Base-by-base conservation (phyloP, 257 asterid species). In the Ballota nigra region DNA sequence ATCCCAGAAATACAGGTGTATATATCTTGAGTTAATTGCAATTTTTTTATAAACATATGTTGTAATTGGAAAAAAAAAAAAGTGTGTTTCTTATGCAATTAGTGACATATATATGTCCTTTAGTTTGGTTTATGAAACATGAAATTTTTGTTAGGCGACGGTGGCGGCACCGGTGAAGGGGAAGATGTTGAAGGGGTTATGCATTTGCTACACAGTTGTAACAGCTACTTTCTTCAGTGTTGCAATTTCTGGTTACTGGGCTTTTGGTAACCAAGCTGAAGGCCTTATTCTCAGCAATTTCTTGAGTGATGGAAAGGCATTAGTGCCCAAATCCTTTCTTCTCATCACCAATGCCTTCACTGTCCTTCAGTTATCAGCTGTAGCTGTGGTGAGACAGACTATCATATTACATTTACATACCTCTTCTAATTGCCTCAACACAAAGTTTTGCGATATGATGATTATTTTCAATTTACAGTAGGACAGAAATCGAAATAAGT, bases 161-260 rank as follows among this genome's bases (percentile, higher is more conserved):
- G 59, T 91, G 68, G 92, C 92, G 4, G 87, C 98, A 0, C 98
- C 98, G 0, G 96, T 91, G 38, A 91, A 75, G 68, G 96, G 98
- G n/a, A 91, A 93, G 85, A 94, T 94, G 96, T 91, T 89, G 66
- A 94, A 91, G 72, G 98, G 95, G 63, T 86, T 89, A 2, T 87
- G 90, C 64, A 70, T 94, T 67, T 94, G 98, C 76, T 94, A 94
- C 58, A 49, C 88, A 10, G 83, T 89, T 2, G 84, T 87, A 3
- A 34, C 75, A 5, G 23, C 73, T 3, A 89, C 98, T 15, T 94
- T 89, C 81, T 91, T 83, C 81, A 84, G 92, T 43, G 98, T 94
- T 16, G 85, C 96, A 0, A 82, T 94, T 79, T 86, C 98, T 26
- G 96, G 98, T 8, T 94, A 94, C 33, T 91, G 96, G 96, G 95